These are phyloP conservation scores for Trypanosoma boissoni DNA, from an alignment of 208 protist species.

Conservation along the genomic window DNA sequence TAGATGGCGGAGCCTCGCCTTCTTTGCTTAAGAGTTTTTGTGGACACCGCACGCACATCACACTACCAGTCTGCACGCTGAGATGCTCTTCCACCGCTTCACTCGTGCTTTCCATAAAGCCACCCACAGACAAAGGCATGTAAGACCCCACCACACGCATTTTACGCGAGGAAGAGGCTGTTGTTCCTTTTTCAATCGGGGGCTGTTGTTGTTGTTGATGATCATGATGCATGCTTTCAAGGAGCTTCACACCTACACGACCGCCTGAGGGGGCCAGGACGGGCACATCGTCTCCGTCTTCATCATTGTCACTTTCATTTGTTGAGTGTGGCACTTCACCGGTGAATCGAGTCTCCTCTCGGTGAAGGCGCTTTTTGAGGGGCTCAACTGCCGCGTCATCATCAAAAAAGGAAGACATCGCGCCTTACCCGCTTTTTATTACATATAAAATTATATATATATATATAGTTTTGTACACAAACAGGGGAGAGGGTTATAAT, in stretches of 20 bases:
- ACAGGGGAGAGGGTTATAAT: no score
- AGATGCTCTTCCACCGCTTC: constrained; percentile 2
- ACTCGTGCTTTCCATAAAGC: constrained; percentile 59
- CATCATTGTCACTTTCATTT: constrained; percentile 48
- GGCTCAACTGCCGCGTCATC: constrained; percentile 6
- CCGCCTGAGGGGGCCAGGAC: constrained; percentile 15
- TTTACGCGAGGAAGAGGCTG: not conserved
- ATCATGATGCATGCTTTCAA: constrained; percentile 51
- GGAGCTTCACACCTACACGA: constrained; percentile 39
- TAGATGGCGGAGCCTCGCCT: no score
- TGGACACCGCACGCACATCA: constrained; percentile 28
- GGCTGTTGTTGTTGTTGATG: not conserved
- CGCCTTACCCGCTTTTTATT: not conserved
- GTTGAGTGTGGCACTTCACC: no score
- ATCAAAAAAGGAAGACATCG: constrained; percentile 27
- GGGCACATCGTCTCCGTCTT: constrained; percentile 19
- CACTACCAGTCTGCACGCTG: constrained; percentile 9
- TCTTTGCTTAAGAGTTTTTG: not conserved
- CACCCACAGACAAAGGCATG: constrained; percentile 68
- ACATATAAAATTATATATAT: no score
- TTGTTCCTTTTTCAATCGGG: not conserved
- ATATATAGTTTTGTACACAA: not conserved
- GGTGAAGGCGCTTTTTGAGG: constrained; percentile 6
- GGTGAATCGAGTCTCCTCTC: constrained; percentile 9
- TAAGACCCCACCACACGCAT: constrained; percentile 61